Conservation (phyloP, 164 flowering plant genomes). For the grape (Vitis vinifera) region DNA sequence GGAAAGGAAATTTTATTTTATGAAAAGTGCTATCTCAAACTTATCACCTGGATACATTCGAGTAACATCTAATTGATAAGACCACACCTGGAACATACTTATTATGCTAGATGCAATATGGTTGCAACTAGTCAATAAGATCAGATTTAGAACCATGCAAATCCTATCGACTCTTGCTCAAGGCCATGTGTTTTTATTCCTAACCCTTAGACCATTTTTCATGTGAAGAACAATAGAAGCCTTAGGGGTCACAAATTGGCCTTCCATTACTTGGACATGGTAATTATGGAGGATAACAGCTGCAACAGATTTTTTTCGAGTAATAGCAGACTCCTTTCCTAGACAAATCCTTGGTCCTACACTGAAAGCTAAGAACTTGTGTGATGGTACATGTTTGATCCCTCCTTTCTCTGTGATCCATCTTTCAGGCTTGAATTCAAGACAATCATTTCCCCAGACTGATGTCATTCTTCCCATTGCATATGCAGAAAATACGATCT, state of each 20-base stretch:
- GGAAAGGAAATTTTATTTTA: no score
- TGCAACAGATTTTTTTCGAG: slow-evolving; percentile 45
- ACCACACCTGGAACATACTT: no score
- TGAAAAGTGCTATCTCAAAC: no score
- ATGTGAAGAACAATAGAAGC: slow-evolving; percentile 33
- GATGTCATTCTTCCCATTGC: slow-evolving; percentile 41
- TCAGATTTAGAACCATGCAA: no score
- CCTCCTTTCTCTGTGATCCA: slow-evolving; percentile 40
- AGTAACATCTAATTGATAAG: no score
- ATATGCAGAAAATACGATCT: slow-evolving; percentile 22
- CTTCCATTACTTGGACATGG: slow-evolving; percentile 25
- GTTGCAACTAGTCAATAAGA: no score
- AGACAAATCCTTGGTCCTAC: slow-evolving; percentile 51
- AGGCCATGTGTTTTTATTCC: no score
- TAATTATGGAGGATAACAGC: slow-evolving; percentile 29
- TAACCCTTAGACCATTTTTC: slow-evolving; percentile 43
- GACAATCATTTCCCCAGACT: slow-evolving; percentile 57
- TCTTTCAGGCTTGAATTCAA: slow-evolving; percentile 54
- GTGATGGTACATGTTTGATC: slow-evolving; percentile 20
- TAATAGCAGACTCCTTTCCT: slow-evolving; percentile 38
- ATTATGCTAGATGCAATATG: no score
- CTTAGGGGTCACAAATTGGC: slow-evolving; percentile 27
- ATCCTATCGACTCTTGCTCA: no score
- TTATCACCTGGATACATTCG: no score
- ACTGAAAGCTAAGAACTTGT: slow-evolving; percentile 42